phyloP scores from a whole-genome alignment of 2,329 filamentous ascomycete genomes.

The Pseudogymnoascus sp. region DNA sequence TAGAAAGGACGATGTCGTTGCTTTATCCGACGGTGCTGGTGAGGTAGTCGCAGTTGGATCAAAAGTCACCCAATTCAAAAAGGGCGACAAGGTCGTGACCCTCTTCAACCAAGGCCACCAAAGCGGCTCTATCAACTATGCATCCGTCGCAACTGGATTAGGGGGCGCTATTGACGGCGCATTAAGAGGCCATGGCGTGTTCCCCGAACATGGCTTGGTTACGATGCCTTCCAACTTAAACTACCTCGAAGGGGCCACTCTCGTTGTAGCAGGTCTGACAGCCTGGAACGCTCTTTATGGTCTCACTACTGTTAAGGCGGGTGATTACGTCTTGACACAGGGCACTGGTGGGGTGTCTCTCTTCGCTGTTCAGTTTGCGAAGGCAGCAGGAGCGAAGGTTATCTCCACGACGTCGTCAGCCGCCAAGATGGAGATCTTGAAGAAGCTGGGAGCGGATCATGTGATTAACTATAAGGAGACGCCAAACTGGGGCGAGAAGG shows the following conservation, averaged over 20 bases:
- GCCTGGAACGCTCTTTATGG: conserved; percentile 52
- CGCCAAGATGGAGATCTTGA: conserved; percentile 30
- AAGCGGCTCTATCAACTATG: conserved; percentile 18
- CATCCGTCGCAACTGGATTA: conserved; percentile 37
- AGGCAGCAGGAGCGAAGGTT: conserved; percentile 32
- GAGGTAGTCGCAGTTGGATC: conserved; percentile 43
- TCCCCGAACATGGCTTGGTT: conserved; percentile 51
- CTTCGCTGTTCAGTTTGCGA: conserved; percentile 33
- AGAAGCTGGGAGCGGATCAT: conserved; percentile 34
- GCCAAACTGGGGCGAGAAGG: conserved; percentile 33
- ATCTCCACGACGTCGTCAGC: conserved; percentile 35
- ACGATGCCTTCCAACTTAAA: conserved; percentile 42
- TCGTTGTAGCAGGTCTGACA: conserved; percentile 44
- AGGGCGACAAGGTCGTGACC: conserved; percentile 49
- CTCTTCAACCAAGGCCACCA: conserved; percentile 44
- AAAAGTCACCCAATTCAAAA: conserved; percentile 47
- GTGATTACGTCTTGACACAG: conserved; percentile 33
- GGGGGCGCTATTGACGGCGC: conserved; percentile 44
- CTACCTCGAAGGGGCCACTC: conserved; percentile 39
- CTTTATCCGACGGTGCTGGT: conserved; percentile 35
- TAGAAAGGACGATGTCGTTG: conserved; percentile 20
- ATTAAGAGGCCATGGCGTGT: conserved; percentile 39
- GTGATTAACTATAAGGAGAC: conserved; percentile 37
- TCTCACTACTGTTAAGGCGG: conserved; percentile 28
- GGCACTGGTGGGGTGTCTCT: conserved; percentile 36